Conservation (phyloP, 306 rosid genomes). For the Hippophae gyantsensis region DNA sequence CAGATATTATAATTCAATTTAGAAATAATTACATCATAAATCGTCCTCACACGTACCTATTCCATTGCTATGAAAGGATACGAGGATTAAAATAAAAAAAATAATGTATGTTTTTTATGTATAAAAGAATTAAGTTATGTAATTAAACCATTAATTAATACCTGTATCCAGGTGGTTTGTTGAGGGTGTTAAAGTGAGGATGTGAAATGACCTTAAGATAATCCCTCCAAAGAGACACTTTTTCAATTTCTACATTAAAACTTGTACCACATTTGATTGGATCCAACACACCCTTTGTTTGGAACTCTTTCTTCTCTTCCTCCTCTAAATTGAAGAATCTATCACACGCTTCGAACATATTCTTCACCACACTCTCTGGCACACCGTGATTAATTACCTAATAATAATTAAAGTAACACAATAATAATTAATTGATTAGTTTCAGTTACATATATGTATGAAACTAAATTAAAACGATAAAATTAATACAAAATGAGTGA, state of each 20-base stretch:
- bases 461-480: no score
- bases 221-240: conserved; percentile 45
- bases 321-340: conserved; percentile 29
- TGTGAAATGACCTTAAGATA: conserved; percentile 28
- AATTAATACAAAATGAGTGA: neutral
- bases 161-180: conserved; percentile 37
- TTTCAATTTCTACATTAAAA: conserved; percentile 22
- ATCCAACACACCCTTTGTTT: no score
- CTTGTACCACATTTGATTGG: conserved; percentile 30
- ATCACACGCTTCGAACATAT: conserved; percentile 14
- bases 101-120: no score
- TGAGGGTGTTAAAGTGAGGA: conserved; percentile 34
- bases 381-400: conserved; percentile 38
- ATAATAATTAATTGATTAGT: no score
- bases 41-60: accelerated
- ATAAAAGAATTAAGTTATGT: no score
- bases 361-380: conserved; percentile 23
- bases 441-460: no score
- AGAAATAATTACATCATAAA: no score
- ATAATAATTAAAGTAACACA: no score
- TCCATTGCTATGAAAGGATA: no score
- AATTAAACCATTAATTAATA: neutral
- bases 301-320: conserved; percentile 20
- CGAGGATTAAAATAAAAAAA: no score
- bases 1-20: no score